Evolutionary conservation across 345 rosid species (phyloP).

Genomic region (Cardamine occulta): DNA sequence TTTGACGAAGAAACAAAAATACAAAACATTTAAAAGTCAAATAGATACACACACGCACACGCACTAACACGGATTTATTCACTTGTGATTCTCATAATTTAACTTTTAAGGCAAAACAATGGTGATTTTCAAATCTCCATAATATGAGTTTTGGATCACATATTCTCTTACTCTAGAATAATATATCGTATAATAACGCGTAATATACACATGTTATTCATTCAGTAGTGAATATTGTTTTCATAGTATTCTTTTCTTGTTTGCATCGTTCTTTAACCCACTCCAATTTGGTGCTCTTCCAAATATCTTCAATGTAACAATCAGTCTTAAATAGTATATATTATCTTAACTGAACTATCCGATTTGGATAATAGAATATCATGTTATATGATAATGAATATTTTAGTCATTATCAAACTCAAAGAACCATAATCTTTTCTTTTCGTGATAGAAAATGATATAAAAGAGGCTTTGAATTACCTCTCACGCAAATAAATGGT

Average conservation of each 20-base stretch:
- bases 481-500: neutral
- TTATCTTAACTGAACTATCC: neutral
- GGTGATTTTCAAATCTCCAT: too few species aligned
- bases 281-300: neutral
- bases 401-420: neutral
- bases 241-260: neutral
- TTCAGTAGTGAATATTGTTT: neutral
- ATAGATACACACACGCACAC: neutral
- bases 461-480: neutral
- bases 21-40: neutral
- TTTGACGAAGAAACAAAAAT: neutral
- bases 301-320: constrained; percentile 2
- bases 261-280: neutral
- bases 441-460: neutral
- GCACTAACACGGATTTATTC: neutral
- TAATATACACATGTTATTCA: neutral
- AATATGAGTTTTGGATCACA: neutral
- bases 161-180: neutral
- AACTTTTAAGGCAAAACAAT: neutral
- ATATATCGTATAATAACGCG: neutral
- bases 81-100: neutral
- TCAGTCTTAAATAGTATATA: neutral
- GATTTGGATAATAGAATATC: neutral
- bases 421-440: neutral
- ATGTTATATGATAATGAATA: neutral